phyloP scores from a whole-genome alignment of 371 early-diverging fungal genomes.

The Fennellomyces sp. region DNA sequence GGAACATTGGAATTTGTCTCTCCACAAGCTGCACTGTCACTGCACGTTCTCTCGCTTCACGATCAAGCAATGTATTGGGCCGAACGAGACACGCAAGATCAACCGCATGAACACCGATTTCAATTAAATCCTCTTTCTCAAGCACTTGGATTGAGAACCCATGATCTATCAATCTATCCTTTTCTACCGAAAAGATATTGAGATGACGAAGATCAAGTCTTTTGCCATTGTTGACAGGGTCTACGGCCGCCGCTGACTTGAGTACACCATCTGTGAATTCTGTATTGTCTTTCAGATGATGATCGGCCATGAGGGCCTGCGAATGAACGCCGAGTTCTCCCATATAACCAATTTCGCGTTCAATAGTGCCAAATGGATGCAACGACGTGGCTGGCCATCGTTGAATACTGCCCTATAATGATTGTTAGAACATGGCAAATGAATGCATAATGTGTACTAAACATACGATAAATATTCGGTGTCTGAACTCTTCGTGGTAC shows the following conservation, averaged over 20 bases:
- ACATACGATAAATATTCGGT: slow-evolving; percentile 39
- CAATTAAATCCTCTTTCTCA: slow-evolving; percentile 34
- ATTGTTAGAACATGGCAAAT: too few species aligned
- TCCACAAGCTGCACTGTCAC: slow-evolving; percentile 83
- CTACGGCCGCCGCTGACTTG: slow-evolving; percentile 14
- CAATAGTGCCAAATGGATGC: slow-evolving; percentile 46
- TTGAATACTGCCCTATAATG: slow-evolving; percentile 32
- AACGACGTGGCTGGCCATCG: slow-evolving; percentile 45
- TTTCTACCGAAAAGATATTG: slow-evolving; percentile 20
- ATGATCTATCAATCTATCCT: slow-evolving; percentile 1
- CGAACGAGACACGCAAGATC: slow-evolving; percentile 86
- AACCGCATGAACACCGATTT: slow-evolving; percentile 89
- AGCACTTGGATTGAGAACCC: slow-evolving; percentile 29
- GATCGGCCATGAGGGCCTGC: slow-evolving; percentile 35
- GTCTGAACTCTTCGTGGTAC: slow-evolving; percentile 39
- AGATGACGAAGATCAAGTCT: slow-evolving; percentile 21
- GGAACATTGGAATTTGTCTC: slow-evolving; percentile 88
- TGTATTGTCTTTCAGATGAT: slow-evolving; percentile 33
- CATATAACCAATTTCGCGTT: slow-evolving; percentile 42
- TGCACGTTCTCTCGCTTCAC: slow-evolving; percentile 74
- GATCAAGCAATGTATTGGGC: slow-evolving; percentile 70
- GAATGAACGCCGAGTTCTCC: slow-evolving; percentile 41
- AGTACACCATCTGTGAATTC: slow-evolving; percentile 28
- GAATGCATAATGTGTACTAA: too few species aligned
- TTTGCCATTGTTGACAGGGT: not conserved